Evolutionary conservation across 305 asterid genomes (phyloP).

Genomic region (Fraxinus sp.): DNA sequence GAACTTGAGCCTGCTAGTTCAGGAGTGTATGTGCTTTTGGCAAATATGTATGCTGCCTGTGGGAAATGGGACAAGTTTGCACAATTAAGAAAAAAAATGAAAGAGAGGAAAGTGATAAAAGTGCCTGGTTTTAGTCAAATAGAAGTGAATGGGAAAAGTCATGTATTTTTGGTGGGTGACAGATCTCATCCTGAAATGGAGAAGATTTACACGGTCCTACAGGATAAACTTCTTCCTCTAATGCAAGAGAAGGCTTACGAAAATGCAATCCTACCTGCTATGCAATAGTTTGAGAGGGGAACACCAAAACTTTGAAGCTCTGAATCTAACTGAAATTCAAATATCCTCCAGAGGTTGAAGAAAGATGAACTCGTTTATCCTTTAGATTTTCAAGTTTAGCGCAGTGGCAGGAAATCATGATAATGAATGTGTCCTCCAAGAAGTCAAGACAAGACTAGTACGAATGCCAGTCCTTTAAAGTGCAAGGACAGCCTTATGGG

Average conservation of each 20-base stretch:
- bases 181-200: conserved; percentile 55
- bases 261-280: background rate
- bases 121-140: conserved; percentile 67
- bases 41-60: conserved; percentile 61
- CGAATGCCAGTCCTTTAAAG: background rate
- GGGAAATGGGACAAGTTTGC: conserved; percentile 75
- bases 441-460: background rate
- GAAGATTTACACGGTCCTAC: conserved; percentile 42
- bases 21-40: conserved; percentile 61
- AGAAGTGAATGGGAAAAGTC: conserved; percentile 63
- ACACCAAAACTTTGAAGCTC: background rate
- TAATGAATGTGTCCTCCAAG: background rate
- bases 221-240: conserved; percentile 48
- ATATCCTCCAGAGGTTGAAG: background rate
- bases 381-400: background rate
- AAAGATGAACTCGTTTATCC: background rate
- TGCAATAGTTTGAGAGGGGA: conserved; percentile 15
- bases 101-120: conserved; percentile 57
- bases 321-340: background rate
- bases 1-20: conserved; percentile 66
- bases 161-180: conserved; percentile 58
- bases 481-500: background rate
- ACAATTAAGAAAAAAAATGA: conserved; percentile 60
- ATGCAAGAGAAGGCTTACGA: conserved; percentile 44
- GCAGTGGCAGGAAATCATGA: background rate